These are phyloP conservation scores for Poa annua DNA, from an alignment of 176 grass and related monocot species.

Conservation along the genomic window DNA sequence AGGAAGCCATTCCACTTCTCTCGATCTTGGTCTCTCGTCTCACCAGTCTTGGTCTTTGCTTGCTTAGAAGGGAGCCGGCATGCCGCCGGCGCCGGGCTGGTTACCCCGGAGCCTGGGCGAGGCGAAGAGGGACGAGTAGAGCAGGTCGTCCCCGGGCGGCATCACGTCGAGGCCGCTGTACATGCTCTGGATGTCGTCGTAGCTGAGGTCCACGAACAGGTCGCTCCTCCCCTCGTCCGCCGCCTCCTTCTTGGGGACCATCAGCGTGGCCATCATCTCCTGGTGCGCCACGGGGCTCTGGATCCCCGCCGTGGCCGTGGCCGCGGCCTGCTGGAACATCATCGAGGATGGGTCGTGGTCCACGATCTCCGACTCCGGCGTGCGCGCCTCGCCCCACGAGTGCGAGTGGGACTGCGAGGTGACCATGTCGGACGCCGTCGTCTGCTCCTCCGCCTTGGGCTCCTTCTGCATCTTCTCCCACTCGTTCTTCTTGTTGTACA, in stretches of 20 bases:
- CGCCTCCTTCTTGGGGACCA: slow-evolving; percentile 60
- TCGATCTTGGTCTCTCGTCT: neutral
- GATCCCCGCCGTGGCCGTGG: slow-evolving; percentile 17
- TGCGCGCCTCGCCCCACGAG: slow-evolving; percentile 69
- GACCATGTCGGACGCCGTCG: slow-evolving; percentile 41
- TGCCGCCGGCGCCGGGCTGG: slow-evolving; percentile 33
- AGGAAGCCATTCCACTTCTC: neutral
- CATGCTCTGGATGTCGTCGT: slow-evolving; percentile 67
- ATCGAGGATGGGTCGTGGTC: slow-evolving; percentile 51
- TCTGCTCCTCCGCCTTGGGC: slow-evolving; percentile 42
- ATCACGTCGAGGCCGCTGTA: slow-evolving; percentile 59
- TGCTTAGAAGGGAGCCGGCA: slow-evolving; percentile 36
- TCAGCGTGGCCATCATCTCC: slow-evolving; percentile 28
- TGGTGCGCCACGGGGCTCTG: slow-evolving; percentile 39
- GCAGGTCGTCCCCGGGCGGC: slow-evolving; percentile 45
- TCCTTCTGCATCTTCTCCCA: slow-evolving; percentile 69
- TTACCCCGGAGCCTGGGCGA: slow-evolving; percentile 37
- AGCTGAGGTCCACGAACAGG: slow-evolving; percentile 63
- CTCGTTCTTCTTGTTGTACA: slow-evolving; percentile 92
- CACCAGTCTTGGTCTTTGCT: neutral
- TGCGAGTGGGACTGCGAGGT: slow-evolving; percentile 53
- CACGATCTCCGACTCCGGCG: slow-evolving; percentile 65
- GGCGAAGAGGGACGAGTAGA: slow-evolving; percentile 54
- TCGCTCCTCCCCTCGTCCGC: slow-evolving; percentile 38
- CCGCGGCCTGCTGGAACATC: neutral